Conservation (phyloP, 441 rosid species). For the Adansonia gregorii region DNA sequence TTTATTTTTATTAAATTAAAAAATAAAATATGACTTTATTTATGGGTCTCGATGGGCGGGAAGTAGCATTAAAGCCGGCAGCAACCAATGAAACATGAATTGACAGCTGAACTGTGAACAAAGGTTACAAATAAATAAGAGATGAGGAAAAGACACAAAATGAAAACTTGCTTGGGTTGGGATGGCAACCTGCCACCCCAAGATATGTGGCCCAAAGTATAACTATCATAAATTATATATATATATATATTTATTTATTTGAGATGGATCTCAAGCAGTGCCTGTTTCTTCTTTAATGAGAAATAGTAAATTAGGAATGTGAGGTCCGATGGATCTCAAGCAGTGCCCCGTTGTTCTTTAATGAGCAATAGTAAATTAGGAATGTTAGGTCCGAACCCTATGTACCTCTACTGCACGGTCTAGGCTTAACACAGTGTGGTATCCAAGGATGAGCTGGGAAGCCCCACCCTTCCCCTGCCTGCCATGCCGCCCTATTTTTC, state of each 20-base stretch:
- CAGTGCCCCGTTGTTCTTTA: not conserved
- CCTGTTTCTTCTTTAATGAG: not conserved
- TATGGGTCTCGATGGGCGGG: constrained; percentile 31
- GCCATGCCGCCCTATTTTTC: constrained; percentile 44
- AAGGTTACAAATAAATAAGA: not conserved
- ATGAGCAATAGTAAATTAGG: not conserved
- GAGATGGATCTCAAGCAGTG: constrained; percentile 24
- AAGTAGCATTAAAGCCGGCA: constrained; percentile 28
- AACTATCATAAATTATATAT: not conserved
- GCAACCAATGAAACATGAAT: constrained; percentile 18
- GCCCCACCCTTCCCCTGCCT: constrained; percentile 25
- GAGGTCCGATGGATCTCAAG: constrained; percentile 22
- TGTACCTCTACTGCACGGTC: constrained; percentile 14
- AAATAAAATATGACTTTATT: too few species aligned
- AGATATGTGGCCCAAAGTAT: constrained; percentile 3
- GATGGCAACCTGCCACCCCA: too few species aligned
- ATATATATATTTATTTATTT: not conserved
- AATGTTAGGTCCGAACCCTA: constrained; percentile 19
- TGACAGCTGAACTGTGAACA: constrained; percentile 36
- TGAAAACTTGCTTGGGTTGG: not conserved
- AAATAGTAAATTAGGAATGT: not conserved
- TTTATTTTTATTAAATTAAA: not conserved
- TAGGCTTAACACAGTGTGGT: constrained; percentile 10
- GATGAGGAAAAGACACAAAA: not conserved
- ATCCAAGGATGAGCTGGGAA: not conserved